phyloP scores from a whole-genome alignment of 768 basidiomycete species.

The Pseudohyphozyma bogoriensis region DNA sequence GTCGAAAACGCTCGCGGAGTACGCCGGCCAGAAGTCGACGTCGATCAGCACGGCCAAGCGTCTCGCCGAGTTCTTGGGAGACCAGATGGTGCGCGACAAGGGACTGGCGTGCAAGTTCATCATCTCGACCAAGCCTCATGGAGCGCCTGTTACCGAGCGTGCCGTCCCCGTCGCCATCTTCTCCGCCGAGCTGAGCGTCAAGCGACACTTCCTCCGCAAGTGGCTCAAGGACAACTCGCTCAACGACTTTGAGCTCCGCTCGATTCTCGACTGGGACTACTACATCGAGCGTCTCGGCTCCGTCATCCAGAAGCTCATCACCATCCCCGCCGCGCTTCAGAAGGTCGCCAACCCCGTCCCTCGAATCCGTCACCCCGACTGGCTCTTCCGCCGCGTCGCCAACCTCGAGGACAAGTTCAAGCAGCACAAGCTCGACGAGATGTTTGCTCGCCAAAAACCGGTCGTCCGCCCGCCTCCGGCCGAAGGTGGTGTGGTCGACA shows the following conservation, averaged over 20 bases:
- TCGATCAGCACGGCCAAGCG: slow-evolving; percentile 93
- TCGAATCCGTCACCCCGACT: slow-evolving; percentile 90
- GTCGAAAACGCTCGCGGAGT: slow-evolving; percentile 92
- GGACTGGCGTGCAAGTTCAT: slow-evolving; percentile 98
- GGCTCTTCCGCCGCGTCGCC: slow-evolving; percentile 83
- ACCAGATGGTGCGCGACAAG: slow-evolving; percentile 99
- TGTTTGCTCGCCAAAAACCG: slow-evolving; percentile 52
- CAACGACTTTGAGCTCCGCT: slow-evolving; percentile 75
- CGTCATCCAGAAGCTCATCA: slow-evolving; percentile 97
- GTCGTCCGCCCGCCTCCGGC: slow-evolving; percentile 22
- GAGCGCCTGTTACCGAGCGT: slow-evolving; percentile 91
- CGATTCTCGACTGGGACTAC: slow-evolving; percentile 95
- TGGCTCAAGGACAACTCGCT: slow-evolving; percentile 94
- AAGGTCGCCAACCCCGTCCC: slow-evolving; percentile 94
- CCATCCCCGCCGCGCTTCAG: slow-evolving; percentile 97
- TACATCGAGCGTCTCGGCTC: slow-evolving; percentile 96
- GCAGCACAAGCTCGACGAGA: slow-evolving; percentile 94
- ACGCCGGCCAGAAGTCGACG: slow-evolving; percentile 92
- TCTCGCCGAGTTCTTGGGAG: slow-evolving; percentile 90
- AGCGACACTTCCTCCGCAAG: slow-evolving; percentile 78
- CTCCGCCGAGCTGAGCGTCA: slow-evolving; percentile 83
- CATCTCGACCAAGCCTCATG: slow-evolving; percentile 84
- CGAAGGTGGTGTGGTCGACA: slow-evolving; percentile 36
- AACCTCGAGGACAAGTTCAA: slow-evolving; percentile 91
- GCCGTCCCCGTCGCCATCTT: slow-evolving; percentile 97